Conservation (phyloP, 495 filamentous ascomycete genomes). For the Penicillium chermesinum region DNA sequence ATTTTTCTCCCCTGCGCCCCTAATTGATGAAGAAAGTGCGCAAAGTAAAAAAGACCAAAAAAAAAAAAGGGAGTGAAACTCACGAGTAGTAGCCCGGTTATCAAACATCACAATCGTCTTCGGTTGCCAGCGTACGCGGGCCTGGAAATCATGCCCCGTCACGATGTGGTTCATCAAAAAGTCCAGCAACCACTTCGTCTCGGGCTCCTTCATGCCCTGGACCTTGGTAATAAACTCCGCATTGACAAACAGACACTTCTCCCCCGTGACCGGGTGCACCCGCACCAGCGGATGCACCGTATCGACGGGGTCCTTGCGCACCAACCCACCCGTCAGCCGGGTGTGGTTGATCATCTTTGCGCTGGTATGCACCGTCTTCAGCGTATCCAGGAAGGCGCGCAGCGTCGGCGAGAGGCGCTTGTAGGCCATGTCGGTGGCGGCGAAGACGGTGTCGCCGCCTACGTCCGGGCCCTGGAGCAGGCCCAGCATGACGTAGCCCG, state of each 20-base stretch:
- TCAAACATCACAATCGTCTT: conserved; percentile 88
- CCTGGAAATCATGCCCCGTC: conserved; percentile 80
- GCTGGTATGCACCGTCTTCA: conserved; percentile 70
- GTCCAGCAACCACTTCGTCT: conserved; percentile 60
- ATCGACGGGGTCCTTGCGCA: conserved; percentile 64
- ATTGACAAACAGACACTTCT: conserved; percentile 77
- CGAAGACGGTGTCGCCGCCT: conserved; percentile 75
- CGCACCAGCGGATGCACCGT: conserved; percentile 70
- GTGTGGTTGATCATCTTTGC: conserved; percentile 68
- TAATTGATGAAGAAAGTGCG: too few relatives aligned
- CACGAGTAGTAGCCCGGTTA: conserved; percentile 54
- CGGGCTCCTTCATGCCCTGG: conserved; percentile 61
- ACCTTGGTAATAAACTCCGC: conserved; percentile 77
- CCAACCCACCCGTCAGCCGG: conserved; percentile 53
- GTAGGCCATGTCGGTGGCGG: conserved; percentile 71
- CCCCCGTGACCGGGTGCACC: conserved; percentile 69
- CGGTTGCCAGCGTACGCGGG: conserved; percentile 76
- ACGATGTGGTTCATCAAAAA: conserved; percentile 87
- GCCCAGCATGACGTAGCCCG: conserved; percentile 54
- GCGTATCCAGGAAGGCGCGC: conserved; percentile 65
- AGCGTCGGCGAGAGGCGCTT: conserved; percentile 64
- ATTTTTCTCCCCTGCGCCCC: too few relatives aligned
- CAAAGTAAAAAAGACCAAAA: background rate
- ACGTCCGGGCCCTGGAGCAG: conserved; percentile 52
- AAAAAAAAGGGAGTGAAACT: conserved; percentile 17